phyloP scores from a whole-genome alignment of 345 rosid genomes.

The Cochlearia excelsa region DNA sequence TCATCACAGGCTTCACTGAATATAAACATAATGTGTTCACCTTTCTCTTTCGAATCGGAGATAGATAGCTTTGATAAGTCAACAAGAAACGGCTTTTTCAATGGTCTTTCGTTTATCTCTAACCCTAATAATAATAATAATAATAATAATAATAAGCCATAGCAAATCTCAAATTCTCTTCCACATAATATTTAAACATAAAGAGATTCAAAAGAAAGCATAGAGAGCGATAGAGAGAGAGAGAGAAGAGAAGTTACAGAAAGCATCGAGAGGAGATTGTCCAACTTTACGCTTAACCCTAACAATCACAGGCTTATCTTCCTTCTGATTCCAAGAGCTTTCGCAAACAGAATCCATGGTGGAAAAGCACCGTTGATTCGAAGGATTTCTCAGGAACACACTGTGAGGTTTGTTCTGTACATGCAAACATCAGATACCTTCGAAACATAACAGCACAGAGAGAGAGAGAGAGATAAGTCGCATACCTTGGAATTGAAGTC shows the following conservation, averaged over 20 bases:
- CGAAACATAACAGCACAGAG: too few species aligned
- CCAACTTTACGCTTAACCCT: slow-evolving; percentile 61
- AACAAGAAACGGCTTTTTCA: slow-evolving; percentile 55
- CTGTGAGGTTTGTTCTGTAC: too few species aligned
- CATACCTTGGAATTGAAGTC: too few species aligned
- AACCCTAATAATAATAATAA: slow-evolving; percentile 48
- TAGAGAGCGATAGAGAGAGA: not conserved
- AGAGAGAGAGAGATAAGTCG: too few species aligned
- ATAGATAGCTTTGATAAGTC: slow-evolving; percentile 59
- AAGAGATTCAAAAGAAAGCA: not conserved
- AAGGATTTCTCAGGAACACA: not conserved
- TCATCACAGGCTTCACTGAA: not conserved
- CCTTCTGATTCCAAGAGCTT: slow-evolving; percentile 35
- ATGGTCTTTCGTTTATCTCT: slow-evolving; percentile 76
- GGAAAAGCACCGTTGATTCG: slow-evolving; percentile 9
- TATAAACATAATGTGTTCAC: slow-evolving; percentile 22
- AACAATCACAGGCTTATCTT: slow-evolving; percentile 58
- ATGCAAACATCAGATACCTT: too few species aligned
- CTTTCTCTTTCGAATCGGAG: slow-evolving; percentile 40
- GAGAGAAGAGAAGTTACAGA: slow-evolving; percentile 41
- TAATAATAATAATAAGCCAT: slow-evolving; percentile 29
- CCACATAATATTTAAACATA: not conserved
- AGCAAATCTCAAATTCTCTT: not conserved
- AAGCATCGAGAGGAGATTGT: slow-evolving; percentile 50
- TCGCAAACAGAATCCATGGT: slow-evolving; percentile 40